phyloP scores from a whole-genome alignment of 1,139 yeast genomes.

The Lodderomyces beijingensis region DNA sequence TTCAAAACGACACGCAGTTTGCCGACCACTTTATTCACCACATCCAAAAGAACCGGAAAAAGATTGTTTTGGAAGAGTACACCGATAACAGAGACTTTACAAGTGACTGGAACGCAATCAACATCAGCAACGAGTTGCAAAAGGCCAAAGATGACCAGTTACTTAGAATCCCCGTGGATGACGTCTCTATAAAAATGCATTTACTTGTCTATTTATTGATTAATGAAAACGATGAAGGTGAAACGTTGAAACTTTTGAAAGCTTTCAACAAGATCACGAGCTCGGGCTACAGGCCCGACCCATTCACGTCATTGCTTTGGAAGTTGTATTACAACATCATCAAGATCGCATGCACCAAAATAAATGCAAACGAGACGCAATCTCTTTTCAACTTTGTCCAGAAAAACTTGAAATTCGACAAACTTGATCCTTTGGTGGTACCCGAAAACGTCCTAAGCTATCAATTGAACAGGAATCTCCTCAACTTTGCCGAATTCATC shows the following conservation, averaged over 20 bases:
- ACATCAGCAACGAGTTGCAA: conserved; percentile 6
- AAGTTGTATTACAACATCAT: conserved; percentile 24
- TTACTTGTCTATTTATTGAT: conserved; percentile 25
- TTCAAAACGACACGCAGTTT: conserved; percentile 33
- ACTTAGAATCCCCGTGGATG: conserved; percentile 11
- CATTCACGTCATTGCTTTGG: conserved; percentile 15
- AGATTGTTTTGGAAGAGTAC: conserved; percentile 12
- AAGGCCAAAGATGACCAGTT: conserved; percentile 10
- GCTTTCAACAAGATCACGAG: conserved; percentile 19
- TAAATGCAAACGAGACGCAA: conserved; percentile 22
- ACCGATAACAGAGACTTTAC: conserved; percentile 48
- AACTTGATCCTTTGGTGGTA: conserved; percentile 16
- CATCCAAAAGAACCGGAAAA: conserved; percentile 11
- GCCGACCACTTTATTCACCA: conserved; percentile 22
- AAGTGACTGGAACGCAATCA: conserved; percentile 37
- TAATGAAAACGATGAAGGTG: conserved; percentile 14
- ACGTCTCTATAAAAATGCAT: conserved; percentile 16
- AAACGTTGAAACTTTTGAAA: conserved; percentile 17
- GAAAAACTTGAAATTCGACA: conserved; percentile 29
- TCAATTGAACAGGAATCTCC: conserved; percentile 21
- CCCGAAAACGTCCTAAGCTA: conserved; percentile 15
- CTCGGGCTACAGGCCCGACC: conserved; percentile 16
- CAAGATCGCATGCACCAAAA: conserved; percentile 20
- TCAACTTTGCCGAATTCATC: conserved; percentile 24
- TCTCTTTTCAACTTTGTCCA: conserved; percentile 25